Evolutionary conservation across 225 moss, liverwort and hornwort genomes (phyloP).

Genomic region (Ulota crispa): DNA sequence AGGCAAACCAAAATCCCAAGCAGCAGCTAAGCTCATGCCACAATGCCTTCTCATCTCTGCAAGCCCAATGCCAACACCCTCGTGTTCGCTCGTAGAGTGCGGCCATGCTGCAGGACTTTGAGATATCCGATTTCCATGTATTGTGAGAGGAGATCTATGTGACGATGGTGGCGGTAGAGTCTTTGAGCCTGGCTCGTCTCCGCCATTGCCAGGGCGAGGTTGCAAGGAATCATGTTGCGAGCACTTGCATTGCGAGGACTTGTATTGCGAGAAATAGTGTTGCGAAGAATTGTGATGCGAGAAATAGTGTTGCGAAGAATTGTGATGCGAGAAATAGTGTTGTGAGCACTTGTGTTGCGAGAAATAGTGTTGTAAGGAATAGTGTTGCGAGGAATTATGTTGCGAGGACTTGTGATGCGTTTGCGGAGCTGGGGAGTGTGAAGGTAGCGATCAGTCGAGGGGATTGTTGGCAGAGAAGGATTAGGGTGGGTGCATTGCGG

Average conservation of each 20-base stretch:
- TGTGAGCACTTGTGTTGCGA: not conserved
- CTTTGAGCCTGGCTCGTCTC: conserved; percentile 20
- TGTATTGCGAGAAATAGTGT: not conserved
- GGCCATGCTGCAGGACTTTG: not conserved
- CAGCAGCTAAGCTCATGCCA: not conserved
- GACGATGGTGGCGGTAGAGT: conserved; percentile 34
- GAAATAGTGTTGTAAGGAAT: not conserved
- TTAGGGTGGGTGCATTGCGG: conserved; percentile 1
- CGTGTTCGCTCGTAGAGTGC: not conserved
- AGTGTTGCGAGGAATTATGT: not conserved
- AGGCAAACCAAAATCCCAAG: not conserved
- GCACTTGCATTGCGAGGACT: not conserved
- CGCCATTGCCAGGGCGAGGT: conserved; percentile 14
- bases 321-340: not conserved
- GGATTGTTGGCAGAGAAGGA: not conserved
- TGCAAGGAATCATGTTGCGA: not conserved
- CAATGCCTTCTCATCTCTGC: not conserved
- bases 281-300: not conserved
- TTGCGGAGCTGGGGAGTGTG: conserved; percentile 19
- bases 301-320: not conserved
- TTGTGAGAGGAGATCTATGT: conserved; percentile 4
- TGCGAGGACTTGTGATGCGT: not conserved
- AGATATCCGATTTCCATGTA: not conserved
- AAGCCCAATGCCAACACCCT: not conserved
- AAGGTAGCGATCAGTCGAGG: not conserved